Evolutionary conservation across 306 rosid genomes (phyloP), one percentile per base, ranked within the genome.

Genomic region (Vicia sativa): DNA sequence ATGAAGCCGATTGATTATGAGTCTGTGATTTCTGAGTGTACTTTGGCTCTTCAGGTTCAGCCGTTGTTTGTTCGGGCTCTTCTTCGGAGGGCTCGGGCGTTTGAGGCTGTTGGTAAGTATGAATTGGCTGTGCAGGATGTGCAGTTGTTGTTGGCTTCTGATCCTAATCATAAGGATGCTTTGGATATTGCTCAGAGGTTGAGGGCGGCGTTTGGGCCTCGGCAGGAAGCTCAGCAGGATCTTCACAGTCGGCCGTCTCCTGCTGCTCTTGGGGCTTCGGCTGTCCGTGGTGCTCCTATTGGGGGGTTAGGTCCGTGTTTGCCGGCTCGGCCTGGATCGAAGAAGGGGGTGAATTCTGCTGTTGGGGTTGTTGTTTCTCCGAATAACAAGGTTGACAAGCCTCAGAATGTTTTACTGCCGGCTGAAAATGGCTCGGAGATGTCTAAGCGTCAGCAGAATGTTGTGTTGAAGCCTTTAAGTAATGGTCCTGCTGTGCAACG

Each of bases 161-260:
- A 95, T 50, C 96, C 92, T 13, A 84, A 77, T 60, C 91, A 84
- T 41, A 39, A 73, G 16, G 99, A 90, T 77, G 97, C 99, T 52
- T 72, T 85, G 82, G 99, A 95, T 62, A 85, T 91, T 73, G 87
- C 88, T 1, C 91, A 80, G 85, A 73, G 99, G 67, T 78, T 95
- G 74, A 79, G 84, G 79, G 70, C 86, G 3, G 91, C 92, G 0
- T 74, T 95, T 67, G 96, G 95, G 14, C 95, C 88, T 28, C 95
- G 91, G 29, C 86, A 82, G 76, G 97, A 90, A 67, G 91, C 92
- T 11, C 96, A 87, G 76, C 97, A 85, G 87, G 99, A 95, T 60
- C 91, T 95, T 49, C 99, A 88, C 74, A 95, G 99, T 74, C 92
- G 96, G n/a, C 99, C 99, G 0, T 95, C 99, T 5, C 99, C 97